Percentiles rank a stretch among this genome's conserved stretches.
Evolutionary conservation across 768 basidiomycete species (phyloP).

Genomic region (Hericium rajendrae): DNA sequence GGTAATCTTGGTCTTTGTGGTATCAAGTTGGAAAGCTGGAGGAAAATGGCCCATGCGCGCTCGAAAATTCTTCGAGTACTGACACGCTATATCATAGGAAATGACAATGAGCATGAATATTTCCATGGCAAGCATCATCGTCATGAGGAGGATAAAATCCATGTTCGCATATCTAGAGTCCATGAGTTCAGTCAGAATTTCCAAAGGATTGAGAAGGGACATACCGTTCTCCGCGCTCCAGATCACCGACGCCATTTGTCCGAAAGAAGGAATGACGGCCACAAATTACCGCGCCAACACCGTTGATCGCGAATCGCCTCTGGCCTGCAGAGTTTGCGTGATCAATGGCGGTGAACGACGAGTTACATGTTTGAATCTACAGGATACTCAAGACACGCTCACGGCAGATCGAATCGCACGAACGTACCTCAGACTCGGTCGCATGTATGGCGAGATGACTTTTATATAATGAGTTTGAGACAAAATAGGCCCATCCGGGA

Average conservation of each 20-base stretch:
- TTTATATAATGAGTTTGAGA: not conserved
- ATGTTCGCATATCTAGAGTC: not conserved
- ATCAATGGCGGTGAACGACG: not conserved
- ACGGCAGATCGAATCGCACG: no score
- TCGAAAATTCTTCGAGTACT: constrained; percentile 17
- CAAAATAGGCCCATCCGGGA: constrained; percentile 1
- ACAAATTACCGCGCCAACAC: constrained; percentile 7
- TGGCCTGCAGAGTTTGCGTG: not conserved
- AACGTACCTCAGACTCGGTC: not conserved
- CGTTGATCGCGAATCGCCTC: not conserved
- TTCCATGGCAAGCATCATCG: not conserved
- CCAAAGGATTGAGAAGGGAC: not conserved
- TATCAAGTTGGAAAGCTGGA: not conserved
- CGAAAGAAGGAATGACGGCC: not conserved
- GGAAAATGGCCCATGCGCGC: not conserved
- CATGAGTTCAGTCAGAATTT: no score
- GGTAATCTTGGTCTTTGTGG: not conserved
- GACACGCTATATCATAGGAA: constrained; percentile 22
- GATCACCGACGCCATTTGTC: not conserved
- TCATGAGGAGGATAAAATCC: not conserved
- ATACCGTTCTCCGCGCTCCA: not conserved
- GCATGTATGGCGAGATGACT: not conserved
- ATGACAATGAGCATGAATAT: not conserved
- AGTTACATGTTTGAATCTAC: no score
- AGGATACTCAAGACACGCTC: no score